Conservation (phyloP, 768 basidiomycete species). For the Agrocybe praecox region DNA sequence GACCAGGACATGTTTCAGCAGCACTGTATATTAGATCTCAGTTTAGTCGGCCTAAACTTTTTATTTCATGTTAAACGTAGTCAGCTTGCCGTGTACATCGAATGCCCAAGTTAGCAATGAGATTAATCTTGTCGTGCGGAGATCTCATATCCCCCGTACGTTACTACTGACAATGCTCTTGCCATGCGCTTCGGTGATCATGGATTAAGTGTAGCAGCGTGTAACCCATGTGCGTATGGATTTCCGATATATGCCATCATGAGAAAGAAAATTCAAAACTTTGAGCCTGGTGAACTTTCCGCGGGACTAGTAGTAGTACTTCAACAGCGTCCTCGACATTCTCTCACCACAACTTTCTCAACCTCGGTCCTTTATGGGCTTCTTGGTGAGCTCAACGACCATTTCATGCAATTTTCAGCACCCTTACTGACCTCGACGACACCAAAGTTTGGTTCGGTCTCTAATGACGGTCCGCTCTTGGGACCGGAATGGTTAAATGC, state of each 20-base stretch:
- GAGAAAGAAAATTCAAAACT: constrained; percentile 21
- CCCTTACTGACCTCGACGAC: constrained; percentile 8
- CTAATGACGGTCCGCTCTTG: constrained; percentile 14
- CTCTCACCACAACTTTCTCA: constrained; percentile 17
- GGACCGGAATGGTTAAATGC: constrained; percentile 19
- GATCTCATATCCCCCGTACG: neutral
- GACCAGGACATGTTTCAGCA: neutral
- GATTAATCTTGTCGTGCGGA: neutral
- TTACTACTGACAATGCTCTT: constrained; percentile 1
- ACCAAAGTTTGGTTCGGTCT: constrained; percentile 11
- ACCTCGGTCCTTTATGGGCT: constrained; percentile 14
- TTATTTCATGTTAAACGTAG: neutral
- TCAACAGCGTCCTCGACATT: constrained; percentile 17
- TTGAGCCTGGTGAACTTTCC: constrained; percentile 17
- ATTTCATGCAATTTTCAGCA: neutral
- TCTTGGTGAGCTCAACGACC: constrained; percentile 11
- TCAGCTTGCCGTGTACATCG: neutral
- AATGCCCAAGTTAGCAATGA: neutral
- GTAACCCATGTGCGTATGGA: constrained; percentile 17
- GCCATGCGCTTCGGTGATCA: constrained; percentile 13
- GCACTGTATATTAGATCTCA: neutral
- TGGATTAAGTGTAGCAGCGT: constrained; percentile 15
- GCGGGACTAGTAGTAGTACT: constrained; percentile 16
- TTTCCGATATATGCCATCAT: constrained; percentile 21
- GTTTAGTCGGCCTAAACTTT: no score